phyloP scores from a whole-genome alignment of 2,329 filamentous ascomycete species.

The Talaromyces sp. region DNA sequence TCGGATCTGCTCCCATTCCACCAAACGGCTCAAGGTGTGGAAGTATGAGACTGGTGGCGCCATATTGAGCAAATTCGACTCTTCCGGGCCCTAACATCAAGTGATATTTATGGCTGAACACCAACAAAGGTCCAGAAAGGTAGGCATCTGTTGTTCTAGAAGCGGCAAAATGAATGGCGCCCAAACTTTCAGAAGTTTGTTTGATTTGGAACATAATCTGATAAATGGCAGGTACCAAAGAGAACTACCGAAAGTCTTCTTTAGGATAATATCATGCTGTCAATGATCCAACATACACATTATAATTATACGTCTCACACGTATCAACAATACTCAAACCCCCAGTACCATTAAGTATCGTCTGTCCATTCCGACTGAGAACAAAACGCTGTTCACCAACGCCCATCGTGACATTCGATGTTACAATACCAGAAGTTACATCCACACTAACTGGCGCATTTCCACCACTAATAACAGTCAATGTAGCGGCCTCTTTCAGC shows the following conservation, averaged over 20 bases:
- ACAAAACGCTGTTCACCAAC: conserved; percentile 30
- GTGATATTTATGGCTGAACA: neutral
- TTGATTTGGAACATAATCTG: neutral
- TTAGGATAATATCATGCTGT: neutral
- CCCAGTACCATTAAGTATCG: conserved; percentile 18
- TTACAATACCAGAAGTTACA: conserved; percentile 32
- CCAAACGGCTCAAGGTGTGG: no score
- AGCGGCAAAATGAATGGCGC: neutral
- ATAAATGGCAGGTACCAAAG: neutral
- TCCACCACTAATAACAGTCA: conserved; percentile 29
- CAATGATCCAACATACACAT: conserved; percentile 31
- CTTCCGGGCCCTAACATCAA: no score
- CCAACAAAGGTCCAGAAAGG: neutral
- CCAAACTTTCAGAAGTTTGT: neutral
- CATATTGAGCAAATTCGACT: no score
- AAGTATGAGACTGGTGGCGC: no score
- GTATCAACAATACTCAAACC: conserved; percentile 25
- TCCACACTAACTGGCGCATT: conserved; percentile 25
- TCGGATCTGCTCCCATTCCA: no score
- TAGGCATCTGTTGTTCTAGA: neutral
- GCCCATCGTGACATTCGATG: conserved; percentile 32
- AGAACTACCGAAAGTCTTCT: neutral
- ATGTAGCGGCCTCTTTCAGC: conserved; percentile 27
- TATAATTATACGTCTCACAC: conserved; percentile 33
- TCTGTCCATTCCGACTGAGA: conserved; percentile 24